Percentiles rank a stretch among this genome's conserved stretches.
Evolutionary conservation across 139 green algal genomes (phyloP).

Genomic region (Pycnococcus provasolii): DNA sequence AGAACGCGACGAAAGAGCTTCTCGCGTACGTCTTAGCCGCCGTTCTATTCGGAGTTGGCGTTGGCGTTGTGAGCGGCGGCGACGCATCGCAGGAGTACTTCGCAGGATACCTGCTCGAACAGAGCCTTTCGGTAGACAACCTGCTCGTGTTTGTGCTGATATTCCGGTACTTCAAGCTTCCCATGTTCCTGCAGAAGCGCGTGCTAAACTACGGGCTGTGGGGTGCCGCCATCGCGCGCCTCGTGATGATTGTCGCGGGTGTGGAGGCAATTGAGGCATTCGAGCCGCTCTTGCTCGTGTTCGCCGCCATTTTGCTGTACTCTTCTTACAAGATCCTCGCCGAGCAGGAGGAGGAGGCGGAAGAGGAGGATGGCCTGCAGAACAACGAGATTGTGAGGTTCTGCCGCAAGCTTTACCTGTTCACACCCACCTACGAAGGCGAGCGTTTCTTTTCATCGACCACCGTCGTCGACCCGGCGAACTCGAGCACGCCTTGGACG

Average conservation of each 20-base stretch:
- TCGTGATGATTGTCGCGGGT: slow-evolving; percentile 70
- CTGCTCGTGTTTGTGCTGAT: slow-evolving; percentile 97
- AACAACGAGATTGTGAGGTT: slow-evolving; percentile 70
- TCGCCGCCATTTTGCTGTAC: slow-evolving; percentile 82
- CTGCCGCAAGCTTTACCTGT: slow-evolving; percentile 48
- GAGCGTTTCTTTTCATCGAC: slow-evolving; percentile 64
- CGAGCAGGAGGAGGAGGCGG: slow-evolving; percentile 33
- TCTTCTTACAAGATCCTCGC: slow-evolving; percentile 52
- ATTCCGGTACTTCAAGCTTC: slow-evolving; percentile 60
- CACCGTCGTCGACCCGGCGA: slow-evolving; percentile 43
- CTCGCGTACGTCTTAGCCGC: not conserved
- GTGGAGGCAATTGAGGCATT: slow-evolving; percentile 66
- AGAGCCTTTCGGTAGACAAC: slow-evolving; percentile 91
- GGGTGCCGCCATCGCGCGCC: slow-evolving; percentile 73
- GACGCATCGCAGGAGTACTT: slow-evolving; percentile 53
- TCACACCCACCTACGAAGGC: slow-evolving; percentile 70
- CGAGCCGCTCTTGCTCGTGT: slow-evolving; percentile 75
- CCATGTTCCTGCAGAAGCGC: slow-evolving; percentile 22
- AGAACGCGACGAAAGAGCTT: not conserved
- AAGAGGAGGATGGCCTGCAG: slow-evolving; percentile 58
- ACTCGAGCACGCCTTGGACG: not conserved
- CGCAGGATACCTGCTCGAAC: slow-evolving; percentile 92
- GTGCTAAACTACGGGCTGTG: slow-evolving; percentile 82
- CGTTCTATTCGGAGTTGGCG: slow-evolving; percentile 1
- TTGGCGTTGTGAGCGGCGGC: not conserved